phyloP scores from a whole-genome alignment of 345 rosid species.

The Lenwebbia sp. region DNA sequence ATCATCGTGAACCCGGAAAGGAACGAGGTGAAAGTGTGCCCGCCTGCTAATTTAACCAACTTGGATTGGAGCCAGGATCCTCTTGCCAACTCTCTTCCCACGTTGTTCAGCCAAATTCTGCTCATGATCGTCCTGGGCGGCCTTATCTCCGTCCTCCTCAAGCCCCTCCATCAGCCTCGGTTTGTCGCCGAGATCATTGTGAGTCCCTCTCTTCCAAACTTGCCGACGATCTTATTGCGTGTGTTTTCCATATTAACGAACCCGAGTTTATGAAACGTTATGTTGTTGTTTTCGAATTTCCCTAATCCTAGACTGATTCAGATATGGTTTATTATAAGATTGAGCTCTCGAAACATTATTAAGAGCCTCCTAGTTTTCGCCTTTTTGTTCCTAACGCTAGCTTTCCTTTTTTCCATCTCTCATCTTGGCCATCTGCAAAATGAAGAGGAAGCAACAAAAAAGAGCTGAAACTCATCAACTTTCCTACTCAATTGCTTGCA shows the following conservation, averaged over 20 bases:
- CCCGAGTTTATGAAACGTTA: not conserved
- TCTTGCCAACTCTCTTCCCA: conserved; percentile 8
- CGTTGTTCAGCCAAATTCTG: conserved; percentile 6
- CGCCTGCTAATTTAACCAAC: not conserved
- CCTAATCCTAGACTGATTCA: not conserved
- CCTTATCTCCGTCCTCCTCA: conserved; percentile 9
- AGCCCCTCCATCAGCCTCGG: conserved; percentile 15
- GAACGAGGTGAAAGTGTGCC: not conserved
- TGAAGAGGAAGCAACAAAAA: not conserved
- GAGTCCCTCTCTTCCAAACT: not conserved
- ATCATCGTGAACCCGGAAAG: not conserved
- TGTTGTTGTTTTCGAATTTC: not conserved
- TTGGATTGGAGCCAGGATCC: conserved; percentile 8
- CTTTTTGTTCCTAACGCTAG: not conserved
- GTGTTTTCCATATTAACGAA: not conserved
- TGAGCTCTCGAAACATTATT: not conserved
- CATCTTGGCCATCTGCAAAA: not conserved
- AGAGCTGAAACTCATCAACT: not conserved
- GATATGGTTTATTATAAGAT: not conserved
- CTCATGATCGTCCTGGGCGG: not conserved
- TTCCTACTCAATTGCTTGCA: conserved; percentile 1
- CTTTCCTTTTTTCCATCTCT: not conserved
- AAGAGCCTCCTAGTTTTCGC: not conserved
- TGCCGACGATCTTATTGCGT: not conserved
- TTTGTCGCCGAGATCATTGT: conserved; percentile 17